Percentiles rank a stretch among this genome's conserved stretches.
Conservation (phyloP, 768 basidiomycete species). For the Podaxis rugospora region DNA sequence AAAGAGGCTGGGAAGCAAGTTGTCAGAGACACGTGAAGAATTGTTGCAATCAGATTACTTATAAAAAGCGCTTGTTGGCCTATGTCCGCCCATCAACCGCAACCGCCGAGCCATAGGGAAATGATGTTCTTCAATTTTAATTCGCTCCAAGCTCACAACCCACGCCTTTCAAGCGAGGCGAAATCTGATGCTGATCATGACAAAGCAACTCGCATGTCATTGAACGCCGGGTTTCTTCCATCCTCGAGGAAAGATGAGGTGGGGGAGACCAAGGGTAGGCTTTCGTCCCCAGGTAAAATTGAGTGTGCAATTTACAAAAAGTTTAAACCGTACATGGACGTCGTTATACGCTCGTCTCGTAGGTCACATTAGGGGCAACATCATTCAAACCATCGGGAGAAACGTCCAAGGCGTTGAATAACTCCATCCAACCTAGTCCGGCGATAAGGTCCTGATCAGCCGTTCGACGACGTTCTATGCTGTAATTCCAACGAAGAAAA, state of each 20-base stretch:
- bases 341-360: background rate
- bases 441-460: too few relatives aligned
- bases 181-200: background rate
- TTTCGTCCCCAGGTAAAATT: background rate
- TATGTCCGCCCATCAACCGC: background rate
- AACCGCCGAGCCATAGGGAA: background rate
- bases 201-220: background rate
- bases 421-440: too few relatives aligned
- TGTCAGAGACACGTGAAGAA: slow-evolving; percentile 1
- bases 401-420: too few relatives aligned
- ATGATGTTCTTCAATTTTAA: background rate
- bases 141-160: background rate
- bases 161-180: background rate
- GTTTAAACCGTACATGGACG: background rate
- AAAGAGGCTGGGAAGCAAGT: background rate
- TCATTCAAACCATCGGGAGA: too few relatives aligned
- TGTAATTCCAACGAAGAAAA: too few relatives aligned
- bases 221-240: background rate
- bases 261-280: background rate
- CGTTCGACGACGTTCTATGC: too few relatives aligned
- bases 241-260: background rate
- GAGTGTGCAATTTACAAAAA: background rate
- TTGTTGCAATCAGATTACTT: background rate
- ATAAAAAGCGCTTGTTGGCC: background rate
- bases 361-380: too few relatives aligned